Base-by-base conservation (phyloP, 768 basidiomycete species). In the Dioszegia aurantiaca region DNA sequence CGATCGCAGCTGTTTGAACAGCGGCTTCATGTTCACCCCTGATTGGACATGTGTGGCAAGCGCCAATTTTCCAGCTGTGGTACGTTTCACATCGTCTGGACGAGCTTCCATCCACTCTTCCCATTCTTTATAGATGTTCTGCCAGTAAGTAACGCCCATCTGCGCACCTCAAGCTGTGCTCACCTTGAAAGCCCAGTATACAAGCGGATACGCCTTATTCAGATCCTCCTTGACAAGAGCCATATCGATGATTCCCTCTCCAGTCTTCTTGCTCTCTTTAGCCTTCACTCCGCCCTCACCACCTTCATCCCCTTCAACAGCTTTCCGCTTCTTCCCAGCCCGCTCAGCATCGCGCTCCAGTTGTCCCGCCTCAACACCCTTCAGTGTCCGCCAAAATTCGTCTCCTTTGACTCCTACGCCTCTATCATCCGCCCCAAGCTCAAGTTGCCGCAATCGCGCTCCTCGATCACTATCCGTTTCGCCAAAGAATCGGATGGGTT, bases 11-110 rank as follows among this genome's bases (percentile, higher is more conserved):
- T 84, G 80, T 72, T 90, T 93, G 83, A 98, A 97, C 0, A 99
- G 81, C 0, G 95, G 95, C 70, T 99, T 99, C 28, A 99, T 81
- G 73, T 98, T 94, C 68, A 97, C 88, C 1, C 89, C 94, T 0
- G 93, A 93, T 68, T 95, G 92, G 0, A 90, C 86, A 77, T 97
- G 92, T 0, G 89, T 94, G 0, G 93, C 94, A 1, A 94, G 90
- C 1, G 95, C 95, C 9, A 90, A 78, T 75, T 91, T 95, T 8
- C 95, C 95, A 70, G 93, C 91, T 0, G 85, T 87, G 1, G 92
- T 86, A 14, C 85, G 86, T 72, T 92, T 92, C 60, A 99, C 78
- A 47, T 86, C 81, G 26, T 97, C 93, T 67, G 91, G 91, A 69
- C 95, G 82, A 61, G 90, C 88, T 55, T 89, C 90, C 87, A 99